Evolutionary conservation across 495 filamentous ascomycete genomes (phyloP).

Genomic region (Monascus purpureus): DNA sequence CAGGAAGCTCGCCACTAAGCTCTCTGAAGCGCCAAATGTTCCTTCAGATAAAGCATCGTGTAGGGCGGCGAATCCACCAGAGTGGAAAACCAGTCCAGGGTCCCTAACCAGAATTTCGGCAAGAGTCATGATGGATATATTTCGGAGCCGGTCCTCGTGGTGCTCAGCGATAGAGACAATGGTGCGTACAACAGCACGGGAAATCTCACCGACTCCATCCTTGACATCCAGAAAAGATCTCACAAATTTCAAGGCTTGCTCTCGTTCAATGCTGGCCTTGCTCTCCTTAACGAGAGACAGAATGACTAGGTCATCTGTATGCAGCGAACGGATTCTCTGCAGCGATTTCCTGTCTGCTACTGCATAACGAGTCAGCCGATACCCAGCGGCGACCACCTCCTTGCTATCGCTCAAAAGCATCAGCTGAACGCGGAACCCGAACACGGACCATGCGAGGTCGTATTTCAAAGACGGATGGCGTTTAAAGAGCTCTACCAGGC

Average conservation of each 20-base stretch:
- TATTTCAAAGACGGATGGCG: slow-evolving; percentile 87
- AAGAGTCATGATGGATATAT: slow-evolving; percentile 82
- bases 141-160: slow-evolving; percentile 69
- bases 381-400: slow-evolving; percentile 89
- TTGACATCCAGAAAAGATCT: slow-evolving; percentile 93
- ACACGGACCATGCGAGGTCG: slow-evolving; percentile 87
- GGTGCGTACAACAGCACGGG: slow-evolving; percentile 68
- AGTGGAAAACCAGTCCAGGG: slow-evolving; percentile 59
- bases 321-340: slow-evolving; percentile 69
- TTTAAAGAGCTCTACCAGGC: slow-evolving; percentile 82
- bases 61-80: slow-evolving; percentile 68
- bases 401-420: slow-evolving; percentile 92
- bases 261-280: slow-evolving; percentile 88
- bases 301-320: slow-evolving; percentile 87
- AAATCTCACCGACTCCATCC: slow-evolving; percentile 78
- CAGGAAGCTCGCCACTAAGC: slow-evolving; percentile 68
- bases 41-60: slow-evolving; percentile 82
- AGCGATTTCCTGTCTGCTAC: slow-evolving; percentile 85
- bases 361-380: slow-evolving; percentile 83
- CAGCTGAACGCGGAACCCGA: slow-evolving; percentile 81
- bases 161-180: slow-evolving; percentile 86
- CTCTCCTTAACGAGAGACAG: slow-evolving; percentile 86
- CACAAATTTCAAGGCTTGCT: slow-evolving; percentile 94
- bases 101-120: slow-evolving; percentile 83
- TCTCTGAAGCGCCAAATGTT: slow-evolving; percentile 80